Evolutionary conservation across 805 yeast species (phyloP), one percentile per base, ranked within the genome.

Genomic region (Ogataea populi-albae): DNA sequence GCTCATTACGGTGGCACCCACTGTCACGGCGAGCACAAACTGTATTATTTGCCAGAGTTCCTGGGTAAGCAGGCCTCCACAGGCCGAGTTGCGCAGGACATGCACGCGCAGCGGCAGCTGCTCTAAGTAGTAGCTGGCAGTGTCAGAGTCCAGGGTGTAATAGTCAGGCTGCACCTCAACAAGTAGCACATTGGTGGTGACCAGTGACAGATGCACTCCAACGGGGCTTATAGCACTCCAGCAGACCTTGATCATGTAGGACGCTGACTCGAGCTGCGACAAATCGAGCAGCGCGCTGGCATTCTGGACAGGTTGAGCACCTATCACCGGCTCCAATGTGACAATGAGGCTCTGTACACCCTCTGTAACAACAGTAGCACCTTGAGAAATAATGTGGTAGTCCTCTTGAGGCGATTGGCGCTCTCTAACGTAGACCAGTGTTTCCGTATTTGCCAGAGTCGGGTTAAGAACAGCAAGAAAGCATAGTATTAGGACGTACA

Each of bases 161-260:
- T 52, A 54, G 30, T 54, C 43, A 0, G 55, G 37, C 11, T 32
- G 26, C 5, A 42, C 40, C 18, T 41, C 30, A 9, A 53, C 34
- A 14, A 34, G 34, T 15, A 51, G 34, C 11, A 23, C 8, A 9
- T 34, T 25, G 4, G 8, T 17, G 17, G 17, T 22, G 11, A 23
- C 12, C 18, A 3, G 29, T n/a, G 20, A 6, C 9, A 52, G 31
- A 10, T 18, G 7, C 4, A 53, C 37, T 29, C 29, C 34, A 23
- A 55, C 34, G 6, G 61, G 61, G 25, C 49, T 42, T 3, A 53
- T 43, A 3, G 61, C 58, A 22, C 49, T 29, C 60, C 60, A 56
- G 35, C 56, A 47, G 4, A 52, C 40, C 26, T 44, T 46, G 16
- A 44, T 28, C 14, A 28, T 25, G 30, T 41, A 40, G 4, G 30